A percentile compares a stretch with the other conserved stretches of the same genome.
Conservation (phyloP, 2,329 filamentous ascomycete species). For the Aspergillus fijiensis region DNA sequence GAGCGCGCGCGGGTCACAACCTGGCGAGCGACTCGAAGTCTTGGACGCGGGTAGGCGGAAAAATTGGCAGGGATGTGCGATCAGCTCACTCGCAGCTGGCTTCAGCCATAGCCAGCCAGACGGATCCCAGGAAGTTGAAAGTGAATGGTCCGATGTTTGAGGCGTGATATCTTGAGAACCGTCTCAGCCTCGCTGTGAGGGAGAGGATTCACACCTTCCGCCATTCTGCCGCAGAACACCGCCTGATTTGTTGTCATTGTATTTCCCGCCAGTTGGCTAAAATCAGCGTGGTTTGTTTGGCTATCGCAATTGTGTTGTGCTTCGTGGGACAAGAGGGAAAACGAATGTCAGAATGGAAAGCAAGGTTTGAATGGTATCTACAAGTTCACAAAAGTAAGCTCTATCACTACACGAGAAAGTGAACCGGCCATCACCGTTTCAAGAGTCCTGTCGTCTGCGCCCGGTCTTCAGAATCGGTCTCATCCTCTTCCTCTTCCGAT, state of each 20-base stretch:
- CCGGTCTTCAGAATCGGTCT: slow-evolving; percentile 47
- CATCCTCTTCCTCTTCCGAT: slow-evolving; percentile 44
- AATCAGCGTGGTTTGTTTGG: too few species aligned
- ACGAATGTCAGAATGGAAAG: background rate
- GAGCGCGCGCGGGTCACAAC: slow-evolving; percentile 3
- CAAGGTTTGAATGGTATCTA: background rate
- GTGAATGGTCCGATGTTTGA: background rate
- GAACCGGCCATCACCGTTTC: background rate
- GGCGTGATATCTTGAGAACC: background rate
- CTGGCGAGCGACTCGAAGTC: slow-evolving; percentile 2
- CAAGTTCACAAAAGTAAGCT: background rate
- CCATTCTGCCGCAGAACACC: slow-evolving; percentile 13
- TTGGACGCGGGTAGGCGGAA: background rate
- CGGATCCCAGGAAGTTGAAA: background rate
- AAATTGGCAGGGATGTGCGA: background rate
- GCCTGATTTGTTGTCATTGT: slow-evolving; percentile 3
- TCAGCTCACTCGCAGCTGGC: background rate
- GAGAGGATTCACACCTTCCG: background rate
- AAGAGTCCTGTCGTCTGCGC: slow-evolving; percentile 26
- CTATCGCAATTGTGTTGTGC: too few species aligned
- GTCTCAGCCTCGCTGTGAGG: background rate
- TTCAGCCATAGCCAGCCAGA: background rate
- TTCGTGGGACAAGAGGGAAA: too few species aligned
- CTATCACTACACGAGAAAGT: too few species aligned
- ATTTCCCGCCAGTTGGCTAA: too few species aligned